These are phyloP conservation scores for Hysterangium stoloniferum DNA, from an alignment of 768 basidiomycete species.

Conservation along the genomic window DNA sequence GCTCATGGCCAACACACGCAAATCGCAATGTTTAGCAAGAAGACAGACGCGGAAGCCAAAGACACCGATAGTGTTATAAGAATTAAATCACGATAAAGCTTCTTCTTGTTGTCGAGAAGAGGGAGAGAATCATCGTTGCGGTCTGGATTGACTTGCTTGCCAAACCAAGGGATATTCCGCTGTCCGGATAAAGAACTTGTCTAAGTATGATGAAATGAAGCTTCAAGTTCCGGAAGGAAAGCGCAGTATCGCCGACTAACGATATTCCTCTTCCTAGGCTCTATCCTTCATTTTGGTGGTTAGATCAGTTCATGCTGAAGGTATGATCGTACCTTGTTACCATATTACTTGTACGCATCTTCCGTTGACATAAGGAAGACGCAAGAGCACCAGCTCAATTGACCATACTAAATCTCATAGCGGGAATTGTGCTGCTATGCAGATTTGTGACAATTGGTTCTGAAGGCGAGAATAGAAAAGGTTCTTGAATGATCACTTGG, in stretches of 20 bases:
- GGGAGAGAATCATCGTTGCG: conserved; percentile 73
- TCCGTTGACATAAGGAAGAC: conserved; percentile 54
- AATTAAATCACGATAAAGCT: conserved; percentile 85
- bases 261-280: conserved; percentile 82
- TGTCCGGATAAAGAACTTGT: conserved; percentile 35
- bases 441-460: conserved; percentile 67
- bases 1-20: conserved; percentile 65
- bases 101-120: conserved; percentile 68
- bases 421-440: conserved; percentile 66
- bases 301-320: conserved; percentile 81
- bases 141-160: conserved; percentile 64
- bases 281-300: conserved; percentile 87
- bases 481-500: conserved; percentile 60
- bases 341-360: conserved; percentile 83
- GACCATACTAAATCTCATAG: conserved; percentile 93
- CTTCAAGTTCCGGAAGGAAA: conserved; percentile 86
- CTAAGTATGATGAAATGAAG: conserved; percentile 64
- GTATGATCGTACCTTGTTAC: conserved; percentile 63
- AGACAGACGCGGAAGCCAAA: conserved; percentile 93
- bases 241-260: conserved; percentile 80
- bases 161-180: conserved; percentile 88
- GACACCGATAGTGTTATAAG: conserved; percentile 81
- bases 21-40: conserved; percentile 74
- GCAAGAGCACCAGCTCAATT: too few relatives aligned
- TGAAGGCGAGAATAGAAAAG: conserved; percentile 56